Conservation (phyloP, 2,329 filamentous ascomycete genomes). For the Epichloe brachyelytri region DNA sequence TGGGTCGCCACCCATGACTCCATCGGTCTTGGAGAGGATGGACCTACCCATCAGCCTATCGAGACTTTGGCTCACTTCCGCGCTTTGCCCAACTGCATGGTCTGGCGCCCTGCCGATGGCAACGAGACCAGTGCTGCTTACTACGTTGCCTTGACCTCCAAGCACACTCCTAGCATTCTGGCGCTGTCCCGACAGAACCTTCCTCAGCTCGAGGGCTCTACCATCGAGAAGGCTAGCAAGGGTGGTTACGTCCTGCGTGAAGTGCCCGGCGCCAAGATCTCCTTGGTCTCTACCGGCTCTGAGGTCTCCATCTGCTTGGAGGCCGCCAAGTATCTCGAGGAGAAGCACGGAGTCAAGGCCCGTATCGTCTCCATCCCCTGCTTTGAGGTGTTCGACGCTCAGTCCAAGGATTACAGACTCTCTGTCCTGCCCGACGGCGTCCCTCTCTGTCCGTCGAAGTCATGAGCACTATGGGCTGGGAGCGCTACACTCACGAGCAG, state of each 20-base stretch:
- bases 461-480: conserved; percentile 96
- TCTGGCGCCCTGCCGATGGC: conserved; percentile 96
- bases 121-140: conserved; percentile 98
- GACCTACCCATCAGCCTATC: conserved; percentile 97
- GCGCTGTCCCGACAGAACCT: conserved; percentile 97
- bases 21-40: conserved; percentile 97
- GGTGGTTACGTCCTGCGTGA: conserved; percentile 89
- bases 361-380: conserved; percentile 94
- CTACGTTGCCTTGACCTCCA: conserved; percentile 84
- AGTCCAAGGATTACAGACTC: conserved; percentile 90
- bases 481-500: conserved; percentile 98
- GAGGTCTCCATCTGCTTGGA: conserved; percentile 92
- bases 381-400: conserved; percentile 91
- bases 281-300: conserved; percentile 87
- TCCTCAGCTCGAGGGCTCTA: conserved; percentile 90
- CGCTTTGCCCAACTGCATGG: conserved; percentile 96
- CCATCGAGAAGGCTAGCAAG: conserved; percentile 80
- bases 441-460: conserved; percentile 85
- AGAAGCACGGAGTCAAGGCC: conserved; percentile 75
- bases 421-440: conserved; percentile 88
- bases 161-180: conserved; percentile 82
- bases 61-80: conserved; percentile 98
- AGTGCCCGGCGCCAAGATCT: conserved; percentile 70
- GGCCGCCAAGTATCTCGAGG: conserved; percentile 78
- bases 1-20: conserved; percentile 98